phyloP scores from a whole-genome alignment of 805 yeast species.

The Candida verbasci region DNA sequence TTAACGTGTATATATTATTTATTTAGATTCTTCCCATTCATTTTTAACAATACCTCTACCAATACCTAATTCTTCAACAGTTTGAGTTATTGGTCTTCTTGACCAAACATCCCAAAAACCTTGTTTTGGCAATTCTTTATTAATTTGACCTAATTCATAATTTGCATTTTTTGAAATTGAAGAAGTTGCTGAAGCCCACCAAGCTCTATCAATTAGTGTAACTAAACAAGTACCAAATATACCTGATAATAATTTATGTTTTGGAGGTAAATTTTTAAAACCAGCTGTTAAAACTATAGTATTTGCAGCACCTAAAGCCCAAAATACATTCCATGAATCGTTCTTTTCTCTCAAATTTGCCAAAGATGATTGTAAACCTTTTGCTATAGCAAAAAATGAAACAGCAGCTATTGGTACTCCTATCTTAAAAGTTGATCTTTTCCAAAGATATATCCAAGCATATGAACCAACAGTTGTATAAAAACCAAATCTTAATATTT shows the following conservation, averaged over 20 bases:
- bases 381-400: constrained; percentile 48
- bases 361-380: constrained; percentile 29
- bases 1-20: constrained; percentile 2
- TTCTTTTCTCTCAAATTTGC: constrained; percentile 60
- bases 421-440: constrained; percentile 38
- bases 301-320: constrained; percentile 54
- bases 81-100: constrained; percentile 79
- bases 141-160: constrained; percentile 37
- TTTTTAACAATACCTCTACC: constrained; percentile 54
- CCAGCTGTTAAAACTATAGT: constrained; percentile 42
- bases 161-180: constrained; percentile 36
- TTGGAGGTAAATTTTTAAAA: constrained; percentile 36
- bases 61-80: constrained; percentile 69
- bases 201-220: constrained; percentile 34
- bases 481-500: constrained; percentile 43
- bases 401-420: constrained; percentile 37
- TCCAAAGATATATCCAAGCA: constrained; percentile 42
- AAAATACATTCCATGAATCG: constrained; percentile 59
- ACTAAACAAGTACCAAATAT: constrained; percentile 35
- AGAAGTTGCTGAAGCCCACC: constrained; percentile 38
- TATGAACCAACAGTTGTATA: constrained; percentile 48
- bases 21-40: constrained; percentile 6
- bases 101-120: constrained; percentile 78
- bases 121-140: constrained; percentile 28
- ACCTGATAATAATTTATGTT: constrained; percentile 39